Conservation (phyloP, 2,329 filamentous ascomycete species). For the Verticillium isaacii region DNA sequence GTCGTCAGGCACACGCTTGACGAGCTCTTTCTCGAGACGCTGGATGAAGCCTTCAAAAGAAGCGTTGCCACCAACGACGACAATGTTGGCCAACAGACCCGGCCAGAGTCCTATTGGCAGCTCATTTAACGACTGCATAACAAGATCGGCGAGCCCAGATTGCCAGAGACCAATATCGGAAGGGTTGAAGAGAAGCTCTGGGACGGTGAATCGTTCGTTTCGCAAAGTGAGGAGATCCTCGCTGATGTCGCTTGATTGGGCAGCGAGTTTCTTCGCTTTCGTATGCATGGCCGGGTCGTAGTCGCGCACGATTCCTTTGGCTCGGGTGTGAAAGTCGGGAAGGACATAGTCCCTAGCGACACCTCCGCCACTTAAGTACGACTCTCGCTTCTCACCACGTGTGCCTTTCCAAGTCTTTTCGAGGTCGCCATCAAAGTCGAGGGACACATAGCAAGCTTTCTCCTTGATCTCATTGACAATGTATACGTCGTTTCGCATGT, state of each 20-base stretch:
- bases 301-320: constrained; percentile 66
- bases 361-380: constrained; percentile 45
- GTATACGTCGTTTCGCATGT: constrained; percentile 90
- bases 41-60: constrained; percentile 77
- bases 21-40: constrained; percentile 70
- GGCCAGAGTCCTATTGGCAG: constrained; percentile 83
- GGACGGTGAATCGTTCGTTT: constrained; percentile 87
- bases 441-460: constrained; percentile 74
- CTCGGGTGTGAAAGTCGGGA: constrained; percentile 65
- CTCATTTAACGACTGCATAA: constrained; percentile 70
- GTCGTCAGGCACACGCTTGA: constrained; percentile 67
- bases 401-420: constrained; percentile 82
- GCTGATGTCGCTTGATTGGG: constrained; percentile 32
- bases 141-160: constrained; percentile 74
- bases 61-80: constrained; percentile 84
- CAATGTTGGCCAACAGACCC: constrained; percentile 76
- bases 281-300: constrained; percentile 66
- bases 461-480: constrained; percentile 98
- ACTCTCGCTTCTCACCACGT: constrained; percentile 48
- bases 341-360: constrained; percentile 89
- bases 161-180: constrained; percentile 81
- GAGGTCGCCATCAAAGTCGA: constrained; percentile 71
- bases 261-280: constrained; percentile 40
- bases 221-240: constrained; percentile 84
- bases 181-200: constrained; percentile 85